Percentiles rank a stretch among this genome's conserved stretches.
These are phyloP conservation scores for Penicillium sp. DNA, from an alignment of 2,329 filamentous ascomycete genomes.

Conservation along the genomic window DNA sequence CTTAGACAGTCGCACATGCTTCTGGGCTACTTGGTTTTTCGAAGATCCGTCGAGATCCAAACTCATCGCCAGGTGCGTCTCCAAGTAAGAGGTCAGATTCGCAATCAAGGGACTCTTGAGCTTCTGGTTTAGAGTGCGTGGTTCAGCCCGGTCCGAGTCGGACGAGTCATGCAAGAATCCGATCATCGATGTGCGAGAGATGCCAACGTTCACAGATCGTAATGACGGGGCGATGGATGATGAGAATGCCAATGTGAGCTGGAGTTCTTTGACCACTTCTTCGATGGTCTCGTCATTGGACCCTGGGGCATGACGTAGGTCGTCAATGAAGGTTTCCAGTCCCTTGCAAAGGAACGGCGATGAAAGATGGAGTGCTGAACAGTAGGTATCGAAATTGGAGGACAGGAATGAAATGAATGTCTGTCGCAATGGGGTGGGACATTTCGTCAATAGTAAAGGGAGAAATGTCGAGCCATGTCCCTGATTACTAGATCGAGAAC, in stretches of 20 bases:
- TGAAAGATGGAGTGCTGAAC: slow-evolving; percentile 41
- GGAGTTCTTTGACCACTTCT: slow-evolving; percentile 35
- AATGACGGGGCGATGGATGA: slow-evolving; percentile 31
- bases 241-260: slow-evolving; percentile 38
- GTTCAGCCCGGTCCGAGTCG: slow-evolving; percentile 1
- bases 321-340: slow-evolving; percentile 38
- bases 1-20: slow-evolving; percentile 34
- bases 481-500: slow-evolving; percentile 7
- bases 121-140: slow-evolving; percentile 10
- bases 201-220: slow-evolving; percentile 31
- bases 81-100: slow-evolving; percentile 33
- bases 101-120: slow-evolving; percentile 9
- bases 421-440: slow-evolving; percentile 47
- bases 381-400: slow-evolving; percentile 48
- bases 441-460: slow-evolving; percentile 48
- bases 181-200: slow-evolving; percentile 28
- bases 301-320: slow-evolving; percentile 4
- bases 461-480: slow-evolving; percentile 42
- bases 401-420: slow-evolving; percentile 47
- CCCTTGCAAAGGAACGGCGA: slow-evolving; percentile 42
- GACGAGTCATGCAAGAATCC: slow-evolving; percentile 16
- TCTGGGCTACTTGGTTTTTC: slow-evolving; percentile 6
- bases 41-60: slow-evolving; percentile 27
- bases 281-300: slow-evolving; percentile 18
- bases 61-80: slow-evolving; percentile 38